phyloP scores from a whole-genome alignment of 139 green algal genomes.

The Asterochloris erici region DNA sequence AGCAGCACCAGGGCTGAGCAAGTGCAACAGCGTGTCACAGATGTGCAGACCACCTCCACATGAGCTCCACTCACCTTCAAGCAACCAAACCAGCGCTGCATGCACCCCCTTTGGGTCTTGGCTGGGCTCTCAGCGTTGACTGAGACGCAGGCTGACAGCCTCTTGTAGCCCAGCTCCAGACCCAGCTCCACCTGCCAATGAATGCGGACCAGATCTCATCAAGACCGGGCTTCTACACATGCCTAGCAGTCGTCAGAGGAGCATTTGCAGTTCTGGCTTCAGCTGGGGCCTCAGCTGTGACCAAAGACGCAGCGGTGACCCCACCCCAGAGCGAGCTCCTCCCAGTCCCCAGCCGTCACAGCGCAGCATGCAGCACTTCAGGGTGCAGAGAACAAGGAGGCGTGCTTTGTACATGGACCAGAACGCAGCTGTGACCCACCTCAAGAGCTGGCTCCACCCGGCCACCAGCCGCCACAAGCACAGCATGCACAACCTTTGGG shows the following conservation, averaged over 20 bases:
- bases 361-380: neutral
- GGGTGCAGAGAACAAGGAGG: neutral
- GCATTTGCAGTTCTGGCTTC: too few species aligned
- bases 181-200: neutral
- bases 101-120: neutral
- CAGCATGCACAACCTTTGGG: conserved; percentile 9
- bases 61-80: neutral
- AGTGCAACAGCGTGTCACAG: neutral
- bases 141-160: neutral
- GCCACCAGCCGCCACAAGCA: neutral
- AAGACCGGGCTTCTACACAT: too few species aligned
- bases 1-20: neutral
- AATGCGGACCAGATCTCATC: too few species aligned
- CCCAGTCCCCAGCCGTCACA: neutral
- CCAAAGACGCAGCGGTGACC: neutral
- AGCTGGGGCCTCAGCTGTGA: too few species aligned
- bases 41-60: neutral
- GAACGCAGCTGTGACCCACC: neutral
- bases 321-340: neutral
- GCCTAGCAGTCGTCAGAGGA: too few species aligned
- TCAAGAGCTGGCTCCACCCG: neutral
- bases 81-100: neutral
- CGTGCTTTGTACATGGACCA: neutral
- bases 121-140: neutral
- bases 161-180: neutral